Evolutionary conservation across 805 yeast species (phyloP).

Genomic region (Zygosaccharomyces gambellarensis): DNA sequence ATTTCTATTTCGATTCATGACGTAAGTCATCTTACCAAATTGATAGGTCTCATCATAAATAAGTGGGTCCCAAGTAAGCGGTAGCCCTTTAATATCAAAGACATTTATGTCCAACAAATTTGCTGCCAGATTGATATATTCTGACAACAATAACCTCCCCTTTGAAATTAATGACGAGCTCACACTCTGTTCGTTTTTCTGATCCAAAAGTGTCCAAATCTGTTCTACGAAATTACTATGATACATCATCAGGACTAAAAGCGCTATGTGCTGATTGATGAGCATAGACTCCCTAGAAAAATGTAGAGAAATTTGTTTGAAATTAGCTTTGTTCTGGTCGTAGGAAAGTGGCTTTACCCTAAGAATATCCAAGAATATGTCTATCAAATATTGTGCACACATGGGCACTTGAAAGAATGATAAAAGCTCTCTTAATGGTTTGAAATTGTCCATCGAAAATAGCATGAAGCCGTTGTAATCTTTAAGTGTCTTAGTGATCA

Average conservation of each 20-base stretch:
- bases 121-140: slow-evolving; percentile 51
- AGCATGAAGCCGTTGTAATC: slow-evolving; percentile 73
- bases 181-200: slow-evolving; percentile 30
- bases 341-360: slow-evolving; percentile 56
- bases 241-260: slow-evolving; percentile 52
- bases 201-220: slow-evolving; percentile 32
- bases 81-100: slow-evolving; percentile 7
- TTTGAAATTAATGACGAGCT: slow-evolving; percentile 47
- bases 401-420: slow-evolving; percentile 57
- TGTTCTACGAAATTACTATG: slow-evolving; percentile 49
- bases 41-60: slow-evolving; percentile 35
- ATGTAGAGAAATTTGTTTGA: slow-evolving; percentile 26
- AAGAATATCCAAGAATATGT: slow-evolving; percentile 64
- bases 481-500: slow-evolving; percentile 58
- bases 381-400: slow-evolving; percentile 60
- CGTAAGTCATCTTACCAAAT: slow-evolving; percentile 43
- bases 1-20: slow-evolving; percentile 37
- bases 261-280: slow-evolving; percentile 61
- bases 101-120: slow-evolving; percentile 46
- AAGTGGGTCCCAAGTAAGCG: slow-evolving; percentile 3
- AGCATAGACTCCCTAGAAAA: slow-evolving; percentile 42
- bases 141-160: slow-evolving; percentile 61
- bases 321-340: slow-evolving; percentile 10
- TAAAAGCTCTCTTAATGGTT: slow-evolving; percentile 53
- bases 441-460: slow-evolving; percentile 52